Base-by-base conservation (phyloP, 2,329 filamentous ascomycete genomes). In the Ramularia endophylla region DNA sequence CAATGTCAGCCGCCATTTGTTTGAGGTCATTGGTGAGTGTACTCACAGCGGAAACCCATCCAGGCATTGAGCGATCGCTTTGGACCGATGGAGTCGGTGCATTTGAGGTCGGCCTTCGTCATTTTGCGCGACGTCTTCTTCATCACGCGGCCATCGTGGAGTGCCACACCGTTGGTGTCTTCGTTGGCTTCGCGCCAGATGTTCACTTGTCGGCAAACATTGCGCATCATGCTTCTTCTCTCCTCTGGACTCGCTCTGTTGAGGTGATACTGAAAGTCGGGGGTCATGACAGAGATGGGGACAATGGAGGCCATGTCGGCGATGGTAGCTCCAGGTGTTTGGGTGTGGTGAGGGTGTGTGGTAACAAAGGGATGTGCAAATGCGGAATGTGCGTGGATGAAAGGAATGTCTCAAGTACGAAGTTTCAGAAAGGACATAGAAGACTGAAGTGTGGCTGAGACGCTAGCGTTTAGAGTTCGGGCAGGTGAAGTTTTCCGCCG, bases 41-140 rank as follows among this genome's bases (percentile, higher is more conserved):
- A 54, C 56, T 51, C 51, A 60, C 59, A 56, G 50, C 63, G 56
- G 40, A 59, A 65, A 4, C 56, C 60, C 38, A 65, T 61, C 52
- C 61, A 64, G 7, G 54, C 58, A 43, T 65, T 65, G 31, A 66
- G 53, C 8, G 61, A 46, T 9, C 52, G 47, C 47, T 50, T 54
- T 8, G 50, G 47, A 27, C 39, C 43, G n/a, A 33, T 20, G 18
- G 27, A 28, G n/a, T n/a, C n/a, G n/a, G n/a, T n/a, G n/a, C n/a
- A n/a, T 29, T 22, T 36, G n/a, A 13, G 19, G 19, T 27, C 22
- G 27, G 29, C 32, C 3, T 37, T 43, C n/a, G 29, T 32, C 22
- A 2, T n/a, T 17, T 43, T 36, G 11, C 20, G n/a, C 28, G 20
- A 8, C 13, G 31, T n/a, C 22, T 40, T 30, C 36, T 40, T 43